These are phyloP conservation scores for Fusarium albidum DNA, from an alignment of 2,329 filamentous ascomycete genomes.

Conservation along the genomic window DNA sequence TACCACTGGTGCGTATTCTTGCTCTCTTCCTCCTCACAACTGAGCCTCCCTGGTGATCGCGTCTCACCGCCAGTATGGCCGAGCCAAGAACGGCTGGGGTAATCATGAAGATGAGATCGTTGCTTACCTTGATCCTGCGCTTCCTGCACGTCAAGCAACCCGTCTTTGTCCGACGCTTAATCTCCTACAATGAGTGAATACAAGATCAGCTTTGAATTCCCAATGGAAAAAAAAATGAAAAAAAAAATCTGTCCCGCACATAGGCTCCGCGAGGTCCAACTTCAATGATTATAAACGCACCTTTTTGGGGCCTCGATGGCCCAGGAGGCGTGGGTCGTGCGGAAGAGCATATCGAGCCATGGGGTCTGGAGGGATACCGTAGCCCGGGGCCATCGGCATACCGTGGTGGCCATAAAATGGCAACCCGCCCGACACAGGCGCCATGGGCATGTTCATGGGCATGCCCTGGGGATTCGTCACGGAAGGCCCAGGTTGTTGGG, in stretches of 20 bases:
- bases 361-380: slow-evolving; percentile 55
- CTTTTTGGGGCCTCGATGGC: slow-evolving; percentile 64
- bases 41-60: slow-evolving; percentile 19
- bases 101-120: slow-evolving; percentile 34
- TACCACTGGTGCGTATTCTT: slow-evolving; percentile 11
- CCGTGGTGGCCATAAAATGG: slow-evolving; percentile 54
- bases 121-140: slow-evolving; percentile 67
- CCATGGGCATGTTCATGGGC: slow-evolving; percentile 45
- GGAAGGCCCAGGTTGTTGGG: slow-evolving; percentile 40
- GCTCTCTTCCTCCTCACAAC: slow-evolving; percentile 19
- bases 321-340: slow-evolving; percentile 58
- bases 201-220: slow-evolving; percentile 25
- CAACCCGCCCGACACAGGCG: slow-evolving; percentile 44
- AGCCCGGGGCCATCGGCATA: slow-evolving; percentile 45
- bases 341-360: slow-evolving; percentile 57
- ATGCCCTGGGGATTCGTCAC: slow-evolving; percentile 48
- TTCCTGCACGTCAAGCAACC: slow-evolving; percentile 70
- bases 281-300: slow-evolving; percentile 47
- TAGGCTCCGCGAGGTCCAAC: slow-evolving; percentile 1
- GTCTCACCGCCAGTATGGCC: slow-evolving; percentile 14
- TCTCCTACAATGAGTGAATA: slow-evolving; percentile 55
- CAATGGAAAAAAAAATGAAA: too few species aligned
- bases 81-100: slow-evolving; percentile 12
- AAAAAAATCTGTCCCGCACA: slow-evolving; percentile 1
- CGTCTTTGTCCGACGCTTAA: slow-evolving; percentile 69